Evolutionary conservation across 768 basidiomycete genomes (phyloP).

Genomic region (Suillus plorans): DNA sequence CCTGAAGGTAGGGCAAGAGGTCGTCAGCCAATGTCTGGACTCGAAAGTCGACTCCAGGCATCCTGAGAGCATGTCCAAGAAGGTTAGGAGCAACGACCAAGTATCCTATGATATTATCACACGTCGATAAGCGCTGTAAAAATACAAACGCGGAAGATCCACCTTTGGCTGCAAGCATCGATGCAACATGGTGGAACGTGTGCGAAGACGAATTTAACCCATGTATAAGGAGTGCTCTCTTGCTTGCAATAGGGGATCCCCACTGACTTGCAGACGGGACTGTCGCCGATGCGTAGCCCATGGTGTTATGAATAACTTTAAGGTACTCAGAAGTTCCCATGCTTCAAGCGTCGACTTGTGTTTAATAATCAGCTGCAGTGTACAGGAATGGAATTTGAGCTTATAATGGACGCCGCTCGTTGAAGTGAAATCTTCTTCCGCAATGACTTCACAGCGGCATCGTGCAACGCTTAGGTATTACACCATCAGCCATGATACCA

Average conservation of each 20-base stretch:
- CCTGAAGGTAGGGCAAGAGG: constrained; percentile 4
- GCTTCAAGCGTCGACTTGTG: background rate
- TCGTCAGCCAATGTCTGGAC: constrained; percentile 3
- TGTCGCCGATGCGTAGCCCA: background rate
- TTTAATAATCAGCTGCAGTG: no score
- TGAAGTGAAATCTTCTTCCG: no score
- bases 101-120: constrained; percentile 17
- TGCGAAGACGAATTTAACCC: constrained; percentile 15
- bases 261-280: constrained; percentile 14
- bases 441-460: no score
- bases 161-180: constrained; percentile 18
- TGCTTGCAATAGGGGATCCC: constrained; percentile 19
- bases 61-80: constrained; percentile 19
- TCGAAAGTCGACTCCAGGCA: background rate
- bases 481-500: no score
- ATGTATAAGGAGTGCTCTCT: constrained; percentile 21
- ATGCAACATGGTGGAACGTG: constrained; percentile 16
- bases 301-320: background rate
- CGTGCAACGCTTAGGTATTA: no score
- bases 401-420: background rate
- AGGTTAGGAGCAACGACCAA: constrained; percentile 25
- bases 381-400: no score
- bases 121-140: background rate
- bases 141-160: background rate
- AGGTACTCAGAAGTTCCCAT: no score